Percentiles rank a stretch among this genome's conserved stretches.
Evolutionary conservation across 2,329 filamentous ascomycete species (phyloP).

Genomic region (Cladosporium sp.): DNA sequence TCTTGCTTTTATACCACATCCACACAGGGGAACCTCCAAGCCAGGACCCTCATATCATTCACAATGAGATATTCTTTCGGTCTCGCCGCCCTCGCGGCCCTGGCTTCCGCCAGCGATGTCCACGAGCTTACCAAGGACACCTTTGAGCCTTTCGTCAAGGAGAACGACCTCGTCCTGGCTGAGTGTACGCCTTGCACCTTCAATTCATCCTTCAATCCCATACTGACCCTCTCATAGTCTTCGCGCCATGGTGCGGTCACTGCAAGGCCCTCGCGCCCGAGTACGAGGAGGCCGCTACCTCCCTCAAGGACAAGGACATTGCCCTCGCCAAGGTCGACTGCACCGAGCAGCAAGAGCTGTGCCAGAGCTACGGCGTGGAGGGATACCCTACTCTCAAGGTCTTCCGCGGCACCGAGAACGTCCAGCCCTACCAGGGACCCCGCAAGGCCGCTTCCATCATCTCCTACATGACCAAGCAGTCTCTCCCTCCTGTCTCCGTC

Average conservation of each 20-base stretch:
- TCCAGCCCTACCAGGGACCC: constrained; percentile 79
- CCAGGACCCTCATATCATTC: background rate
- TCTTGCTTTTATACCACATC: constrained; percentile 2
- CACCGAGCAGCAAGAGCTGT: constrained; percentile 89
- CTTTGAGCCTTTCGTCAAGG: constrained; percentile 80
- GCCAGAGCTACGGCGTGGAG: constrained; percentile 84
- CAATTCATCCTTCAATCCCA: constrained; percentile 4
- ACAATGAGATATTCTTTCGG: constrained; percentile 31
- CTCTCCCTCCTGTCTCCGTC: constrained; percentile 81
- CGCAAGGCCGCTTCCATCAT: constrained; percentile 75
- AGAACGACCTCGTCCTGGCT: constrained; percentile 83
- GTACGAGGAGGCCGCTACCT: constrained; percentile 81
- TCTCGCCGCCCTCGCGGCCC: constrained; percentile 52
- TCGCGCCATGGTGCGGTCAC: constrained; percentile 94
- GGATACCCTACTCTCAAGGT: constrained; percentile 98
- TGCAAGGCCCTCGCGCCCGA: constrained; percentile 96
- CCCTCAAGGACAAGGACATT: constrained; percentile 83
- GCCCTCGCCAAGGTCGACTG: constrained; percentile 85
- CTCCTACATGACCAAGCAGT: constrained; percentile 97
- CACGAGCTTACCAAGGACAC: constrained; percentile 76
- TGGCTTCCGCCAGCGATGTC: constrained; percentile 71
- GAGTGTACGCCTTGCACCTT: constrained; percentile 65
- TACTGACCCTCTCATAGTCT: constrained; percentile 54
- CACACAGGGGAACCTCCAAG: background rate
- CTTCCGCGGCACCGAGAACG: constrained; percentile 84